These are phyloP conservation scores for Brassica balearica DNA, from an alignment of 441 rosid species.

Conservation along the genomic window DNA sequence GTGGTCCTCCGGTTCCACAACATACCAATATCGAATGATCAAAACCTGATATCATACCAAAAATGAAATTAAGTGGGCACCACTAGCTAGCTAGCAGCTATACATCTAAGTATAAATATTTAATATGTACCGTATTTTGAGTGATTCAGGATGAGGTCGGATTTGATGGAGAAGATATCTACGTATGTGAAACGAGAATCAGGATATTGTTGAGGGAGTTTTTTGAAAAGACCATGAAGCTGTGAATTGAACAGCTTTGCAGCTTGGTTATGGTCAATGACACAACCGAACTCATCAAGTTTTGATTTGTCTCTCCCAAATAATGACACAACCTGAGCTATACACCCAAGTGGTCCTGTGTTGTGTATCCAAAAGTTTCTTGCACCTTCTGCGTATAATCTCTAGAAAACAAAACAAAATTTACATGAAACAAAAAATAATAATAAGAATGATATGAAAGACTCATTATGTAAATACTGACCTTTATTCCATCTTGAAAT, in stretches of 20 bases:
- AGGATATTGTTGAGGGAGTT: conserved; percentile 45
- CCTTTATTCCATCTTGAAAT: conserved; percentile 44
- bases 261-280: conserved; percentile 55
- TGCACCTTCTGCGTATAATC: conserved; percentile 52
- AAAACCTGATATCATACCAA: conserved; percentile 47
- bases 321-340: conserved; percentile 53
- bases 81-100: background rate
- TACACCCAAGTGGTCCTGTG: conserved; percentile 71
- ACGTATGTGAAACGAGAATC: conserved; percentile 51
- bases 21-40: conserved; percentile 57
- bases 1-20: conserved; percentile 67
- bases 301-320: conserved; percentile 41
- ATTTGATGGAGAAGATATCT: conserved; percentile 63
- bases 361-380: conserved; percentile 67
- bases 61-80: background rate
- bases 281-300: conserved; percentile 59
- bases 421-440: background rate
- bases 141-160: conserved; percentile 54
- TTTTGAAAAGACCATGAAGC: conserved; percentile 43
- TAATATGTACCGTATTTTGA: conserved; percentile 47
- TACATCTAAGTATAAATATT: background rate
- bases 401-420: conserved; percentile 29
- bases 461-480: conserved; percentile 2
- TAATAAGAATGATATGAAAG: background rate
- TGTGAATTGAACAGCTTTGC: conserved; percentile 55